Evolutionary conservation across 345 rosid genomes (phyloP), one percentile per base, ranked within the genome.

Genomic region (Psidium friedrichsthalianum): DNA sequence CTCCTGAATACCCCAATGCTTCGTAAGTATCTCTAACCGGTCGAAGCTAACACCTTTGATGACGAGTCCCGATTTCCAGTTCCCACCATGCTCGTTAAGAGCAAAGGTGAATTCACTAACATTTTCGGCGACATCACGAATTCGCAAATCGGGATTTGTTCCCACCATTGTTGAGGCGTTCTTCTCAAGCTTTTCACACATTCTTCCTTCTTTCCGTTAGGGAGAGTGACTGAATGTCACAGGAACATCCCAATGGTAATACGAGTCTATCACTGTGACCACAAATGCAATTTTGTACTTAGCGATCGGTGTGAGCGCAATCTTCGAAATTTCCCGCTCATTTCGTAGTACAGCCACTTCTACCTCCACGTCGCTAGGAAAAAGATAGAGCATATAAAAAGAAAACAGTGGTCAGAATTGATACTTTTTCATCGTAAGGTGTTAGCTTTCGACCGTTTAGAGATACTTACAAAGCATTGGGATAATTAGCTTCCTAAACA

Each of bases 191-290:
- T 57, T 11, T 57, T 25, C 29, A 25, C 16, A 5, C 59, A 32
- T 83, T 11, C 61, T 55, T 83, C 84, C 44, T 20, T 25, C 24
- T 40, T 83, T 32, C 61, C 84, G 10, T 20, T 44, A 22, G 49
- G 82, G 1, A 80, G 51, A 57, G 29, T 57, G 29, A 25, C 29
- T 57, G 64, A 57, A 57, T 6, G 15, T 57, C 29, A 57, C 64
- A 25, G 64, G 64, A 57, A 2, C 64, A 57, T 11, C 3, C 15
- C 64, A 25, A 5, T 12, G 15, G 29, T 25, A 5, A 57, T 5
- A 0, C 2, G 1, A 0, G n/a, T 9, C 59, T 56, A 0, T 3
- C 5, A 8, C 22, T 2, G 0, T 56, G n/a, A 56, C 59, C 13
- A 56, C 59, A 22, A 56, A 56, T 56, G 59, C 59, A 22, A 52